Base-by-base conservation (phyloP, 169 alveolate species). In the Amoebophrya sp. region DNA sequence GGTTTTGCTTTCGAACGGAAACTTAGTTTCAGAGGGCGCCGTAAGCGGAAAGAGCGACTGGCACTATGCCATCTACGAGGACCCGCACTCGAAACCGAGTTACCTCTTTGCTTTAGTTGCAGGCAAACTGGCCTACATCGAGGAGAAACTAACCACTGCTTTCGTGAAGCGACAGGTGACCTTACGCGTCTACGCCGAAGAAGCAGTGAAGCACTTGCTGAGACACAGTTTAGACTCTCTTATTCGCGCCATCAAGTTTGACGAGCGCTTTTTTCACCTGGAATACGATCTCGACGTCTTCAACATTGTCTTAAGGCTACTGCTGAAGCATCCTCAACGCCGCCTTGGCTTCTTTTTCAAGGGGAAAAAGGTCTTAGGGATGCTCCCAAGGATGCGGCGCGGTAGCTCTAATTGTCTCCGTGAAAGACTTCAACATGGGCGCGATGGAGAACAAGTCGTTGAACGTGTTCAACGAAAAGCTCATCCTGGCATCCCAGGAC, bases 391-490 rank as follows among this genome's bases (percentile, higher is more conserved):
- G 96, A 98, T 36, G 98, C 96, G 39, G 77, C 65, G 93, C 90
- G 29, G 14, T 10, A 12, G 14, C n/a, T 78, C 10, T n/a, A 14
- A n/a, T 23, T 23, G 91, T 89, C 23, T 40, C 1, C 14, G 76
- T 36, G 23, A 93, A 96, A 47, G 98, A 97, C 78, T 97, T 97
- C 94, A 97, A 97, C 95, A 95, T 96, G 91, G 99, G 99, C 0
- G 99, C 98, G 39, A 97, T 97, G 98, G 99, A 97, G 93, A 97
- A 97, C 96, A 97, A 97, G 93, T 97, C 98, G 40, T 94, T 97
- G 92, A 97, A 97, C 93, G 95, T 97, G 34, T 97, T 97, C 94
- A 97, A 97, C 95, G 95, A 97, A 0, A 94, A 96, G 65, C 95
- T 96, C 39, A 96, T 97, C 83, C 93, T 97, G 93, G 99, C 99